Percentiles rank a stretch among this genome's conserved stretches.
These are phyloP conservation scores for Ampelomyces quisqualis DNA, from an alignment of 2,329 filamentous ascomycete species.

Conservation along the genomic window DNA sequence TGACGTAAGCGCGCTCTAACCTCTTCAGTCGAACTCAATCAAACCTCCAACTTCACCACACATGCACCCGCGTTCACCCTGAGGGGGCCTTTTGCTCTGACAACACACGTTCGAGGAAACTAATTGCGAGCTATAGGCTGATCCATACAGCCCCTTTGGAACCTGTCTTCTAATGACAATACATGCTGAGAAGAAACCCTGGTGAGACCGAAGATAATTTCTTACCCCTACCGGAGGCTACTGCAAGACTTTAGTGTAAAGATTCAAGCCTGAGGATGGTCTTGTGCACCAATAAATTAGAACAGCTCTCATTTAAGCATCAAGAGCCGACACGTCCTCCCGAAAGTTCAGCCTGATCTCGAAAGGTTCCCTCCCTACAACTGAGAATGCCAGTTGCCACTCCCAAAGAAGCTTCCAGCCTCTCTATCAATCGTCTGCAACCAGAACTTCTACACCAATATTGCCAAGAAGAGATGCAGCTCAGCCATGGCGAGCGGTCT, in stretches of 20 bases:
- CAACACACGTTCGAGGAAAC: too few relatives aligned
- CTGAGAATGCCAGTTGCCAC: background rate
- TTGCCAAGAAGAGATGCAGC: constrained; percentile 14
- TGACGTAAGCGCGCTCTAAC: constrained; percentile 5
- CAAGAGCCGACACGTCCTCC: background rate
- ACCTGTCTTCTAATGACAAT: too few relatives aligned
- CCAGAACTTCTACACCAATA: constrained; percentile 17
- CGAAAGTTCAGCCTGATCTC: background rate
- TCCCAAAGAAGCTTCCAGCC: background rate
- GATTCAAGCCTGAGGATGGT: too few relatives aligned
- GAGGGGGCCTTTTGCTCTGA: too few relatives aligned
- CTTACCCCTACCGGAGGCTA: too few relatives aligned
- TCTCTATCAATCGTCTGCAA: background rate
- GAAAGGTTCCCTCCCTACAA: background rate
- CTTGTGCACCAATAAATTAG: too few relatives aligned
- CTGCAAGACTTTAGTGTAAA: too few relatives aligned
- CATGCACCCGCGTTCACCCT: background rate
- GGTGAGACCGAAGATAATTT: too few relatives aligned
- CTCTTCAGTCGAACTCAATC: background rate
- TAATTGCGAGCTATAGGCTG: too few relatives aligned
- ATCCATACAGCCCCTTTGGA: too few relatives aligned
- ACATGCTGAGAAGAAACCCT: too few relatives aligned
- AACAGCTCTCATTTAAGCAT: background rate
- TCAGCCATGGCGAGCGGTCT: constrained; percentile 20
- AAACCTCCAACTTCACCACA: background rate